These are phyloP conservation scores for Ricinus communis DNA, from an alignment of 345 rosid species.

Conservation along the genomic window DNA sequence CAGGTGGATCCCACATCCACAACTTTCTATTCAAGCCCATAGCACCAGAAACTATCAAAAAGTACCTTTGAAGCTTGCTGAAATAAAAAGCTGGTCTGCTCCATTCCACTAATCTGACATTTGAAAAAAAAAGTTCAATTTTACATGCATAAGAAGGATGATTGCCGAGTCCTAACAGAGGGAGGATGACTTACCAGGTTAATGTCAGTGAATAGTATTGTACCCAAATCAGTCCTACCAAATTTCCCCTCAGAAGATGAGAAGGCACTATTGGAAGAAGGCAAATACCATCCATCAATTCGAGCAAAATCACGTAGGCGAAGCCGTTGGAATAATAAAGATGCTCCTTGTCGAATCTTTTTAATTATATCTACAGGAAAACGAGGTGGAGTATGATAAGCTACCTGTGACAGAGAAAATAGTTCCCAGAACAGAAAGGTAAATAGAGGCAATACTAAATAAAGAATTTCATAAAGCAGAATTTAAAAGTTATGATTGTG, in stretches of 20 bases:
- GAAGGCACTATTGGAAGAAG: conserved; percentile 41
- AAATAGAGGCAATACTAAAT: conserved; percentile 6
- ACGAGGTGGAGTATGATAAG: conserved; percentile 95
- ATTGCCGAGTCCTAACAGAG: background rate
- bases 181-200: conserved; percentile 62
- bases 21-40: conserved; percentile 6
- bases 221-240: conserved; percentile 48
- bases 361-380: conserved; percentile 70
- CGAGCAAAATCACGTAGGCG: conserved; percentile 89
- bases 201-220: conserved; percentile 74
- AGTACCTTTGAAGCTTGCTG: conserved; percentile 97
- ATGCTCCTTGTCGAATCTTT: conserved; percentile 78
- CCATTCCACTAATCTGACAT: conserved; percentile 95
- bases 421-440: conserved; percentile 19
- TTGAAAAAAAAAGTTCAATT: conserved; percentile 19
- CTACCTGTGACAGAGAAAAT: conserved; percentile 54
- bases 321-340: conserved; percentile 67
- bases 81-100: conserved; percentile 93
- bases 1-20: background rate
- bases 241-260: conserved; percentile 43
- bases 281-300: conserved; percentile 94
- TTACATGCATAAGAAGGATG: background rate
- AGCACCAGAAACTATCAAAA: conserved; percentile 3
- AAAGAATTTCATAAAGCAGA: background rate
- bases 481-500: background rate